These are phyloP conservation scores for Lepiota venenata DNA, from an alignment of 768 basidiomycete species.

Conservation along the genomic window DNA sequence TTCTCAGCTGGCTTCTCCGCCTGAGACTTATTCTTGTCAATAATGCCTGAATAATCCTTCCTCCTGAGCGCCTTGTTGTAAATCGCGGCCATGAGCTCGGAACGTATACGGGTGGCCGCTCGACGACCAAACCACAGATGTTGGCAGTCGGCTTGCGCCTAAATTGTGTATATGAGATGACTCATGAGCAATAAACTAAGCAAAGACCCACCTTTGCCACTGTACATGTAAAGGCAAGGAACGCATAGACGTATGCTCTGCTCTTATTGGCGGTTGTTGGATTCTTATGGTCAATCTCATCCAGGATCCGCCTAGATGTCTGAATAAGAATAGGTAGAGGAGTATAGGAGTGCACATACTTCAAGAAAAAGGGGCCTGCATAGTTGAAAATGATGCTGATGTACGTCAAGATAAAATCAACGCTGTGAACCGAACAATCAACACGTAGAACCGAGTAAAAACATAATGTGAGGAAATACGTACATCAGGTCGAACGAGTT, in stretches of 20 bases:
- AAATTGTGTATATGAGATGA: neutral
- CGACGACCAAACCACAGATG: slow-evolving; percentile 82
- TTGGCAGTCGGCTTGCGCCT: slow-evolving; percentile 66
- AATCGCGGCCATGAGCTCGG: slow-evolving; percentile 80
- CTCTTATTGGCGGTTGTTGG: slow-evolving; percentile 30
- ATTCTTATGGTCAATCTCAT: slow-evolving; percentile 40
- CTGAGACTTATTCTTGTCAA: slow-evolving; percentile 43
- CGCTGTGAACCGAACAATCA: slow-evolving; percentile 23
- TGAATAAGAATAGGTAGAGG: neutral
- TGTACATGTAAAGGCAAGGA: slow-evolving; percentile 66
- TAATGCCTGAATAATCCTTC: slow-evolving; percentile 78
- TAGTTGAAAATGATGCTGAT: slow-evolving; percentile 76
- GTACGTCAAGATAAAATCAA: slow-evolving; percentile 69
- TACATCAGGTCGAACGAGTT: slow-evolving; percentile 47
- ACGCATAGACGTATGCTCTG: slow-evolving; percentile 76
- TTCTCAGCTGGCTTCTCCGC: slow-evolving; percentile 25
- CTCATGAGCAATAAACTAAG: neutral
- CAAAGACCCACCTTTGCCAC: slow-evolving; percentile 43
- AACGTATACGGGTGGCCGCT: slow-evolving; percentile 67
- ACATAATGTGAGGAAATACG: slow-evolving; percentile 2
- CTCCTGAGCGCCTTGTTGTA: slow-evolving; percentile 87
- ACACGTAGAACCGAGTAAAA: neutral
- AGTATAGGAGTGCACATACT: slow-evolving; percentile 34
- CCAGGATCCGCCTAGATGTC: slow-evolving; percentile 48
- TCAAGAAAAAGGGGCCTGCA: slow-evolving; percentile 81